Base-by-base conservation (phyloP, 23 red algal genomes). In the Gracilaria gracilis region DNA sequence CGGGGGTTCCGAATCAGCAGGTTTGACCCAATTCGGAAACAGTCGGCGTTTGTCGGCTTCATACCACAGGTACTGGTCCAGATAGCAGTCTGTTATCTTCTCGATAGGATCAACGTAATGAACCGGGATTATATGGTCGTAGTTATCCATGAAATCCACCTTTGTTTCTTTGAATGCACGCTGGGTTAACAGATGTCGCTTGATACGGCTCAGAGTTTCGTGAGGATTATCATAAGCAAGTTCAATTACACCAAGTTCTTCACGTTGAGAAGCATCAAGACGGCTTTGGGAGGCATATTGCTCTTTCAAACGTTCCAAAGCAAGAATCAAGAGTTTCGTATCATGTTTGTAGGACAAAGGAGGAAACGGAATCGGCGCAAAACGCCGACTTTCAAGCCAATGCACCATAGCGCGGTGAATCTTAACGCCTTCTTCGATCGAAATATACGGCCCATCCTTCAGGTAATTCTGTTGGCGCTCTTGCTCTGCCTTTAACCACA, bases 21-120 rank as follows among this genome's bases (percentile, higher is more conserved):
- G 97, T 61, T 99, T 95, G 15, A 99, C 67, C 94, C 94, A 96
- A 32, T 94, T 93, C 8, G 97, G 97, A 84, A 99, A 99, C 33
- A 99, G 66, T 4, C 85, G 91, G n/a, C 93, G 83, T 79, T 96
- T 93, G 16, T 94, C 89, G 9, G 97, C 97, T 72, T 99, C 91
- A 70, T 96, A 96, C 97, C 97, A 99, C 34, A 99, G 61, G 35
- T 96, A 99, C 59, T 99, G 97, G 58, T 99, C 97, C 38, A 99
- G 42, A 53, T 96, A 99, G 34, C 94, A 88, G 46, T 99, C 97
- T 24, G 94, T 94, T 29, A 99, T 95, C 39, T 94, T 95, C 80
- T 99, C 97, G 40, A 96, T 64, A 27, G 97, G 90, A 49, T 99
- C 97, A 24, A 99, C 85, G 42, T 90, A 77, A 69, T 96, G 87